Base-by-base conservation (phyloP, 345 rosid genomes). In the Salix brachista region DNA sequence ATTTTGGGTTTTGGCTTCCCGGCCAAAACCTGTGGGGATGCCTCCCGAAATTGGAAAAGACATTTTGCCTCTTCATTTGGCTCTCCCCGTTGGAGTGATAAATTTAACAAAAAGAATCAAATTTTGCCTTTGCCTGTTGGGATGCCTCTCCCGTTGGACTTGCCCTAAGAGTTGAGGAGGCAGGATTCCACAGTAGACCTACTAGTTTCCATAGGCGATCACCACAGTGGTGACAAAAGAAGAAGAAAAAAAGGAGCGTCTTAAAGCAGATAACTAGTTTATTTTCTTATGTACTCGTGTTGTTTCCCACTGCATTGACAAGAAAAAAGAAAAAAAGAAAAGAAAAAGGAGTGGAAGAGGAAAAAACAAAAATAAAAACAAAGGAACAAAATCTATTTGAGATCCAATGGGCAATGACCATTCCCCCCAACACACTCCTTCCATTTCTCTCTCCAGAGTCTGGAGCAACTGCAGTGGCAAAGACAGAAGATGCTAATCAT, bases 271-370 rank as follows among this genome's bases (percentile, higher is more conserved):
- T 46, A 44, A 65, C 28, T 41, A 74, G 60, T 72, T 77, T 48
- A 62, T 50, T 73, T 77, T 70, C 80, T 73, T 17, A 42, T 78
- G 67, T 48, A 77, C 58, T 75, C 80, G 72, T 71, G 80, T 78
- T 83, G 88, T 88, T 88, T 84, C 86, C 91, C 85, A 71, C 84
- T 74, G 81, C 81, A 76, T 68, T 84, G 89, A 84, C 89, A 86
- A 78, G 84, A 86, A 78, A 58, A 76, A 62, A 84, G 69, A 67
- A 67, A 36, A 36, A 34, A 32, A 5, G n/a, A 3, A 34, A 34
- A 34, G 36, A 58, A 83, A 78, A 61, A 66, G 75, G 61, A 82
- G 81, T 50, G 52, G 83, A 81, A 76, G 25, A 37, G 36, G 66
- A 77, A 58, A 70, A 44, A 32, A 67, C 75, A 56, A 79, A 65